Evolutionary conservation across 2,329 filamentous ascomycete genomes (phyloP).

Genomic region (Microdochium bolleyi): DNA sequence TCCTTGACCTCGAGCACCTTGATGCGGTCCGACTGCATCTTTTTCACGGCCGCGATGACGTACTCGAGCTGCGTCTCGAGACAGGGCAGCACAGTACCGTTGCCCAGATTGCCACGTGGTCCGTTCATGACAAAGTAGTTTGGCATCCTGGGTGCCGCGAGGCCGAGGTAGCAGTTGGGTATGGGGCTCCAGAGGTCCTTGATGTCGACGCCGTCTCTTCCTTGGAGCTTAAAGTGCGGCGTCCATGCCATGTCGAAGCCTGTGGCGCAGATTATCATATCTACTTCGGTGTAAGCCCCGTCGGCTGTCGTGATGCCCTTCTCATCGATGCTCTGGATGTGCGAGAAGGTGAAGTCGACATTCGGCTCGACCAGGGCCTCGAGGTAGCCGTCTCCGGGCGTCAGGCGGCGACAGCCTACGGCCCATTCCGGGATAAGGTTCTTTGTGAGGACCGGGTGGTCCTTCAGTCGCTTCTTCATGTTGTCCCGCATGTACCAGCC

Average conservation of each 20-base stretch:
- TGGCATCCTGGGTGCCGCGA: background rate
- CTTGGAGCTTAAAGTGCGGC: background rate
- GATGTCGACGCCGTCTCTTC: background rate
- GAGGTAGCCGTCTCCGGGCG: constrained; percentile 1
- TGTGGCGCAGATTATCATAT: constrained; percentile 22
- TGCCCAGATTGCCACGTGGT: background rate
- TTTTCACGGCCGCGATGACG: background rate
- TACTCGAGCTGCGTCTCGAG: background rate
- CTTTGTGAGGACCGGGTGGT: background rate
- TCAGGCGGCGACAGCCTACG: background rate
- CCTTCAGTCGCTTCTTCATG: constrained; percentile 4
- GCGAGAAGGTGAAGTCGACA: constrained; percentile 4
- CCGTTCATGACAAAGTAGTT: constrained; percentile 2
- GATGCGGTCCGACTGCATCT: background rate
- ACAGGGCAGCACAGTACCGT: background rate
- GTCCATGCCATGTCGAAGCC: constrained; percentile 19
- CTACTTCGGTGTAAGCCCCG: constrained; percentile 25
- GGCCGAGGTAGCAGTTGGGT: constrained; percentile 1
- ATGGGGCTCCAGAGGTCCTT: background rate
- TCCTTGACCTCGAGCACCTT: background rate
- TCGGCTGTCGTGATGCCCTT: constrained; percentile 29
- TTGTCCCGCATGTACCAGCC: constrained; percentile 8
- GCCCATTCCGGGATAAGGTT: background rate
- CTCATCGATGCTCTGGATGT: background rate
- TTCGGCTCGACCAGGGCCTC: constrained; percentile 5